A percentile compares a stretch with the other conserved stretches of the same genome.
phyloP scores from a whole-genome alignment of 129 eudicot species.

The Saposhnikovia divaricata region DNA sequence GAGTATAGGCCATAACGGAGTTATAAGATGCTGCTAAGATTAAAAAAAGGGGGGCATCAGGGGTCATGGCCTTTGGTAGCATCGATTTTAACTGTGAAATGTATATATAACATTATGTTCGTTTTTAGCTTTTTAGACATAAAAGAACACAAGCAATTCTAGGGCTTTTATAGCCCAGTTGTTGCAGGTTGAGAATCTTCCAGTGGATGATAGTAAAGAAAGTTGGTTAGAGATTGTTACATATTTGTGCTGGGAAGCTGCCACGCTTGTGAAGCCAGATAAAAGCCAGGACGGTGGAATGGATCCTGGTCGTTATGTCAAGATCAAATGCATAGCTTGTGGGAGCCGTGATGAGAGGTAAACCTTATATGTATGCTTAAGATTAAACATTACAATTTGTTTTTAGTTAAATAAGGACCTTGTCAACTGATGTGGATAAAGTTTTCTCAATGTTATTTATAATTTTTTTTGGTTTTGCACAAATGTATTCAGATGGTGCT shows the following conservation, averaged over 20 bases:
- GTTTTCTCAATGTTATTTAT: not conserved
- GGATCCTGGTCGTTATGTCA: constrained; percentile 66
- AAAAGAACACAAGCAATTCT: too few relatives aligned
- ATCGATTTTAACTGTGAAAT: too few relatives aligned
- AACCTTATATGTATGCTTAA: not conserved
- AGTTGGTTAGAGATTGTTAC: constrained; percentile 57
- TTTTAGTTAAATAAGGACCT: not conserved
- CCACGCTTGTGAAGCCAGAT: constrained; percentile 48
- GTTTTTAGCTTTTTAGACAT: too few relatives aligned
- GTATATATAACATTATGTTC: too few relatives aligned
- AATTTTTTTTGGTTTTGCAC: not conserved
- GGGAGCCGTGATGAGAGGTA: constrained; percentile 49
- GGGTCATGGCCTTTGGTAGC: too few relatives aligned
- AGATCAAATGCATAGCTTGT: constrained; percentile 51
- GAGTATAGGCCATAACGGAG: too few relatives aligned
- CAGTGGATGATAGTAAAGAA: constrained; percentile 26
- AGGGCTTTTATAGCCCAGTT: constrained; percentile 48
- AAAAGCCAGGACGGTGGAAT: constrained; percentile 52
- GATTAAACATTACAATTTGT: not conserved
- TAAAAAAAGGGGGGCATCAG: too few relatives aligned
- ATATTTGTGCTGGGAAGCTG: constrained; percentile 54
- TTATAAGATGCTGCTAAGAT: too few relatives aligned
- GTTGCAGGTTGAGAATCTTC: constrained; percentile 46
- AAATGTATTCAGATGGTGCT: not conserved
- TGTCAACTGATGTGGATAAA: not conserved